phyloP scores from a whole-genome alignment of 2,329 filamentous ascomycete species.

The Neopestalotiopsis rosae region DNA sequence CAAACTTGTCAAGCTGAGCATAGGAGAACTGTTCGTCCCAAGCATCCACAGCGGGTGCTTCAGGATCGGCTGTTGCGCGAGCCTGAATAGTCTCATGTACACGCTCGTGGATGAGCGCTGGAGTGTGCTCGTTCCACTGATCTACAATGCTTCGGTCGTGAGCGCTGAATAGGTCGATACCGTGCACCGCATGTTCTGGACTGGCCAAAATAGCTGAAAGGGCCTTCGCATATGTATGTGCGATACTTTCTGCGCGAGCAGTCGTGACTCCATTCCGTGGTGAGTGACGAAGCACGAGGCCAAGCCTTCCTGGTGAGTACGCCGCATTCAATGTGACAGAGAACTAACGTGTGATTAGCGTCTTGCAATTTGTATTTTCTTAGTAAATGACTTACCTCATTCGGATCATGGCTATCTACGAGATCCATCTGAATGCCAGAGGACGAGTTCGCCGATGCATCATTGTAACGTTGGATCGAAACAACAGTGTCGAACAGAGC shows the following conservation, averaged over 20 bases:
- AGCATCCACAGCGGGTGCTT: not conserved
- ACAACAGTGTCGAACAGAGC: constrained; percentile 15
- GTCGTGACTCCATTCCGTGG: constrained; percentile 14
- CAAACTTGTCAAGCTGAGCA: constrained; percentile 23
- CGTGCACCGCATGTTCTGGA: not conserved
- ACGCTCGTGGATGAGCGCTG: not conserved
- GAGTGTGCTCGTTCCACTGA: constrained; percentile 7
- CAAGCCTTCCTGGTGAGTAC: constrained; percentile 10
- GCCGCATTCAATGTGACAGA: constrained; percentile 19
- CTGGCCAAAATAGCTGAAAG: constrained; percentile 7
- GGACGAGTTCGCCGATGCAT: constrained; percentile 11
- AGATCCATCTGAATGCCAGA: constrained; percentile 18
- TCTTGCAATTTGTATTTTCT: not conserved
- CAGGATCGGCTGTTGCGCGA: not conserved
- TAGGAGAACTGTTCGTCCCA: constrained; percentile 14
- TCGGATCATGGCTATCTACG: constrained; percentile 16
- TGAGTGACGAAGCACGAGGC: constrained; percentile 12
- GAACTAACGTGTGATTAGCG: constrained; percentile 1
- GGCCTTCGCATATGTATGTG: constrained; percentile 14
- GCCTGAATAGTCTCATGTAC: constrained; percentile 9
- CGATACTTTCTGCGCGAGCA: constrained; percentile 14
- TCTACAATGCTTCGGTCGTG: constrained; percentile 7
- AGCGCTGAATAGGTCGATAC: not conserved
- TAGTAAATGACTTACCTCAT: not conserved
- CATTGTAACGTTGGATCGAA: constrained; percentile 18